Percentiles rank a stretch among this genome's conserved stretches.
Conservation (phyloP, 106 monocot species). For the Apostasia shenzhenica region DNA sequence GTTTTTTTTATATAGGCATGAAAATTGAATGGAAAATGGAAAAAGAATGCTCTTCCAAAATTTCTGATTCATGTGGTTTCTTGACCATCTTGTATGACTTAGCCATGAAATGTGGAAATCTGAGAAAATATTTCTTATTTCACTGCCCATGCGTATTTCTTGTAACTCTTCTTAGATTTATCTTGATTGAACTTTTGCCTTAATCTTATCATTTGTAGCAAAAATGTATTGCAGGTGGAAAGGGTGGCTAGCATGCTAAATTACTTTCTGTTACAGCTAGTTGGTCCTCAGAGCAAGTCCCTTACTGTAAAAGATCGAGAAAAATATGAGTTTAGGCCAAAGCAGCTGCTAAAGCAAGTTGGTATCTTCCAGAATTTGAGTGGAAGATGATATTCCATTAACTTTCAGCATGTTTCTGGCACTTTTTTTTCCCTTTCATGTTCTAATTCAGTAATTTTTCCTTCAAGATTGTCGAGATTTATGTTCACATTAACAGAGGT, state of each 20-base stretch:
- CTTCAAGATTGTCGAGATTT: conserved; percentile 84
- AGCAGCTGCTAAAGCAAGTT: conserved; percentile 87
- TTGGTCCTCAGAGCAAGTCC: conserved; percentile 88
- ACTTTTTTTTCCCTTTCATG: neutral
- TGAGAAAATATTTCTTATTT: no score
- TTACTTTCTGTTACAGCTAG: conserved; percentile 96
- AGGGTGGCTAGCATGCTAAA: conserved; percentile 96
- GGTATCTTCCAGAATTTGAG: conserved; percentile 11
- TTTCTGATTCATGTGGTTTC: no score
- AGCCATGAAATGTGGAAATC: no score
- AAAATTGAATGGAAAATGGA: no score
- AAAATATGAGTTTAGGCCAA: conserved; percentile 97
- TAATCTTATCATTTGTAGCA: no score
- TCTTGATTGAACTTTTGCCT: no score
- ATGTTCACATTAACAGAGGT: conserved; percentile 93
- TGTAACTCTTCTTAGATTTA: no score
- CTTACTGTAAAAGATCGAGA: conserved; percentile 94
- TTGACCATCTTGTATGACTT: no score
- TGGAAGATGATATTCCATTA: neutral
- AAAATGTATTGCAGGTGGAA: conserved; percentile 56
- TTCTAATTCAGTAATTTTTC: neutral
- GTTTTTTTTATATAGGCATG: no score
- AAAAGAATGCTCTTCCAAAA: no score
- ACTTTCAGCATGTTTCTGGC: neutral
- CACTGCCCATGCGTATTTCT: no score